Base-by-base conservation (phyloP, 352 stramenopile species). In the Pythium phragmitis region DNA sequence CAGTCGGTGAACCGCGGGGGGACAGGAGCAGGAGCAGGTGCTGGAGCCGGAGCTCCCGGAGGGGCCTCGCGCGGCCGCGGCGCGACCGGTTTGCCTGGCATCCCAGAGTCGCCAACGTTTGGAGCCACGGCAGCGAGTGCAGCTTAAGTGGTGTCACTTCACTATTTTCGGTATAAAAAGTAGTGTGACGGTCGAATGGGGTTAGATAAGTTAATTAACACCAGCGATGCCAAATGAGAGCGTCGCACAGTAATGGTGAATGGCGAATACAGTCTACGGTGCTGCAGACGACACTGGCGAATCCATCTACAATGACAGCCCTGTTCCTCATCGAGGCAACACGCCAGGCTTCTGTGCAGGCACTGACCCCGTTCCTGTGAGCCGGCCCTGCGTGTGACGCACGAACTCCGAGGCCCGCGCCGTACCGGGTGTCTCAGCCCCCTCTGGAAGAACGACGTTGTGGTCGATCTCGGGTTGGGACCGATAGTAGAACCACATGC, bases 51-150 rank as follows among this genome's bases (percentile, higher is more conserved):
- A 9, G 34, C 45, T 8, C n/a, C 19, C 8, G n/a, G n/a, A 21
- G 45, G 34, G 30, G 46, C 39, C 17, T 33, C 50, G 50, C 39
- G 46, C 34, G 50, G 26, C 3, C 50, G 19, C n/a, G 26, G 50
- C n/a, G 46, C 50, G 9, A n/a, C 19, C 17, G 12, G 26, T 7
- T 34, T 57, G 9, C 17, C 50, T 1, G 17, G 33, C 17, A 57
- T 57, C 21, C 50, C 50, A 7, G 50, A 57, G 50, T 43, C 50
- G 6, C 50, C 50, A 17, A 30, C 50, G 50, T 57, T 57, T 9
- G 50, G 50, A 34, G 33, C 17, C 33, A 57, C 50, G 1, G 50
- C 50, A 13, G 50, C 50, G 7, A 57, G 50, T 41, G 50, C 50
- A 11, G 50, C 50, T 0, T 57, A 34, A 34, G 46, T 13, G 26